Evolutionary conservation across 2,329 filamentous ascomycete genomes (phyloP), one percentile per base, ranked within the genome.

Genomic region (Torrubiellomyces zombiae): DNA sequence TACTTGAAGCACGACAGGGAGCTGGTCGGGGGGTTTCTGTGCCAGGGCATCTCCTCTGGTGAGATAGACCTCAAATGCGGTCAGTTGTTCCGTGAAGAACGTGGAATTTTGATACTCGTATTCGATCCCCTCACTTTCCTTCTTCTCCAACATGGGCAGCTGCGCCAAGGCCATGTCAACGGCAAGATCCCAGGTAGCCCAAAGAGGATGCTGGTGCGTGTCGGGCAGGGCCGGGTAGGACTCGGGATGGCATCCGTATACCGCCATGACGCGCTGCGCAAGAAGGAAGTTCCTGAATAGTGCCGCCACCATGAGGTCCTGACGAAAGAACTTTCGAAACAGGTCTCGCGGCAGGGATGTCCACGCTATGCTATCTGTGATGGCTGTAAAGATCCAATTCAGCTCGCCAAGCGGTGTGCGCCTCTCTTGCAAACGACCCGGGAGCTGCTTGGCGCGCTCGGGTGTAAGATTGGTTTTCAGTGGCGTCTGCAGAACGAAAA

Each of bases 321-420:
- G 89, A 20, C 89, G 63, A 51, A 98, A 98, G 31, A 95, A 80
- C 50, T 93, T 93, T 51, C 92, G 85, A 54, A 98, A 98, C 8
- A 94, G 58, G 12, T 83, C 71, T 22, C 86, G 76, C 3, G 85
- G 81, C 4, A 98, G 57, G 5, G 82, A 91, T 16, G 92, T 95
- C 89, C 89, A 98, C 0, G 89, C 89, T 40, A 98, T 98, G 2
- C 86, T 95, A 47, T 98, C 89, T 1, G 89, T 98, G 36, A 98
- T 95, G 27, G 89, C 89, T 1, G 89, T 98, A 45, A 98, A 95
- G 18, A 98, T 98, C 89, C 89, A 98, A 44, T 98, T 98, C 9
- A 98, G 60, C 53, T 98, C 89, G 33, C 89, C 89, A 17, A 98
- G 64, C 7, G 89, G 89, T 24, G 89, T 95, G 43, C 89, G 67